These are phyloP conservation scores for Debaryomyces hansenii DNA, from an alignment of 805 yeast species.

Conservation along the genomic window DNA sequence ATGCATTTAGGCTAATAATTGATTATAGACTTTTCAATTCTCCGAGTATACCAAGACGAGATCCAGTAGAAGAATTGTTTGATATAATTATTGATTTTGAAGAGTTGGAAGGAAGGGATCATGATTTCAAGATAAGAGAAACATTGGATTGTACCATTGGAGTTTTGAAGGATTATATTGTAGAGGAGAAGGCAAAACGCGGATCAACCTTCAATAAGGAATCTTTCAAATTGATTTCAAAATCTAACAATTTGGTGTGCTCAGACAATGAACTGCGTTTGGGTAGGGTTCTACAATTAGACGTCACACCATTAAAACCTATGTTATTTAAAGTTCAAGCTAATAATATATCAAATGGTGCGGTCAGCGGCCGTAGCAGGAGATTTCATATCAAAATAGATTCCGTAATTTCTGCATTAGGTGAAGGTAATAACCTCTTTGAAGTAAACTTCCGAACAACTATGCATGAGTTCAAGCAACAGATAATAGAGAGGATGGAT, in stretches of 20 bases:
- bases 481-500: constrained; percentile 20
- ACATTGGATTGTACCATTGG: constrained; percentile 20
- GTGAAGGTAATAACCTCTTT: constrained; percentile 16
- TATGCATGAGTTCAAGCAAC: constrained; percentile 17
- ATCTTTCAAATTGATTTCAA: constrained; percentile 10
- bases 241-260: constrained; percentile 6
- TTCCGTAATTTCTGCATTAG: constrained; percentile 15
- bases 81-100: constrained; percentile 19
- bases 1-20: constrained; percentile 14
- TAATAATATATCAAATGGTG: not conserved
- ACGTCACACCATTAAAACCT: constrained; percentile 26
- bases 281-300: constrained; percentile 17
- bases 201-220: constrained; percentile 8
- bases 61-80: constrained; percentile 25
- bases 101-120: constrained; percentile 4
- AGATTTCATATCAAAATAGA: constrained; percentile 17
- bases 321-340: constrained; percentile 8
- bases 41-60: constrained; percentile 19
- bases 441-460: constrained; percentile 20
- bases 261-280: constrained; percentile 9
- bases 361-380: not conserved
- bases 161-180: constrained; percentile 17
- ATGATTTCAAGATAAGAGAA: constrained; percentile 14
- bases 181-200: constrained; percentile 12
- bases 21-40: constrained; percentile 23